Percentiles rank a stretch among this genome's conserved stretches.
Evolutionary conservation across 164 flowering plant genomes (phyloP).

Genomic region (Sextonia rubra): DNA sequence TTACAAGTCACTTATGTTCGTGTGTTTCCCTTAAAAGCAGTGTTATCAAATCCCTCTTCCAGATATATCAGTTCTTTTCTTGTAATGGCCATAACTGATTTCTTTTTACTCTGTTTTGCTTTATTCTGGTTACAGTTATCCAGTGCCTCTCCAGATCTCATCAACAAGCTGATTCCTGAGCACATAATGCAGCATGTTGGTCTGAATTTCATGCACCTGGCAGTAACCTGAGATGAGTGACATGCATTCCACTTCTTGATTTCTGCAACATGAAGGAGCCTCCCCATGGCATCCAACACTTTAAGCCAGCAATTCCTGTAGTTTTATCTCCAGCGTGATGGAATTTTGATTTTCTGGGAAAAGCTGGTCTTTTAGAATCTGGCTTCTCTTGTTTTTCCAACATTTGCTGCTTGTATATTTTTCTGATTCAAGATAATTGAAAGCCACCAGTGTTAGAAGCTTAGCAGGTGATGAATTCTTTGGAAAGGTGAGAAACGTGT

Average conservation of each 20-base stretch:
- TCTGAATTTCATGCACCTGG: slow-evolving; percentile 34
- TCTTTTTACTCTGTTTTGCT: too few species aligned
- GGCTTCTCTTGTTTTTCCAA: slow-evolving; percentile 8
- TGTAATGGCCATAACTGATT: too few species aligned
- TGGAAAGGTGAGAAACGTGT: slow-evolving; percentile 5
- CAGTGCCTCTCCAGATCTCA: slow-evolving; percentile 78
- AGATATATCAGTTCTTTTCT: too few species aligned
- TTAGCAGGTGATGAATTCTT: slow-evolving; percentile 1
- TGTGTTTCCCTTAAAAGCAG: too few species aligned
- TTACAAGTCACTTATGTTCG: too few species aligned
- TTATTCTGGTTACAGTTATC: slow-evolving; percentile 38
- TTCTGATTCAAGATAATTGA: background rate
- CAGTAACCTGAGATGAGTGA: slow-evolving; percentile 24
- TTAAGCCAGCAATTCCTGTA: too few species aligned
- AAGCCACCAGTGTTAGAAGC: slow-evolving; percentile 12
- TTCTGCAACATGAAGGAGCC: background rate
- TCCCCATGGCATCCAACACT: too few species aligned
- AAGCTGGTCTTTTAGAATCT: background rate
- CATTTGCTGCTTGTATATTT: background rate
- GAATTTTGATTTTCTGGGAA: too few species aligned
- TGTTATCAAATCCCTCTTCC: too few species aligned
- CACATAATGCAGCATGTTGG: slow-evolving; percentile 60
- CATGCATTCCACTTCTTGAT: background rate
- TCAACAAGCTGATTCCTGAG: slow-evolving; percentile 74
- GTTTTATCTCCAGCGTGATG: too few species aligned